Evolutionary conservation across 2,329 filamentous ascomycete species (phyloP).

Genomic region (Colletotrichum zoysiae): DNA sequence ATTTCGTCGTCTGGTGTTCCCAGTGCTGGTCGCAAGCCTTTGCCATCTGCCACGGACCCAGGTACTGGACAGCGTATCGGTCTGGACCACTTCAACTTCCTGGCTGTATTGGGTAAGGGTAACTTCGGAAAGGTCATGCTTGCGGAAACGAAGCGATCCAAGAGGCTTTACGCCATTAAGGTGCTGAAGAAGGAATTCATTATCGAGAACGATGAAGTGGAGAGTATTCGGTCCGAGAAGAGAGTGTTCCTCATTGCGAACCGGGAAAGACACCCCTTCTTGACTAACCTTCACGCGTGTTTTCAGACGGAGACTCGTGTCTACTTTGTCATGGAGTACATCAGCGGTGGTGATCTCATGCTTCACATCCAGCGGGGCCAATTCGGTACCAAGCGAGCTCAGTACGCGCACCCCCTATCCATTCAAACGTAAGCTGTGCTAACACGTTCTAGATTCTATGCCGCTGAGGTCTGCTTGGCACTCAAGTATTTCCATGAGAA

Average conservation of each 20-base stretch:
- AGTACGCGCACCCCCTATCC: constrained; percentile 69
- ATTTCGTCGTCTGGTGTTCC: constrained; percentile 44
- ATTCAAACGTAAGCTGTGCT: constrained; percentile 20
- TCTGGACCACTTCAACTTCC: constrained; percentile 98
- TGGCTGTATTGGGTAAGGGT: constrained; percentile 97
- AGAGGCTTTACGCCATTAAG: constrained; percentile 97
- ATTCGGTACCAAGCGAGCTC: constrained; percentile 94
- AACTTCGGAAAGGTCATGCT: constrained; percentile 99
- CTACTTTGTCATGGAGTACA: constrained; percentile 99
- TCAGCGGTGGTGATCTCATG: constrained; percentile 98
- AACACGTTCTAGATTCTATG: constrained; percentile 80
- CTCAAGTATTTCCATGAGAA: constrained; percentile 99
- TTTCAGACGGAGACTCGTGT: constrained; percentile 99
- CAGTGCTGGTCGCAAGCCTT: constrained; percentile 62
- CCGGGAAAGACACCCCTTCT: constrained; percentile 95
- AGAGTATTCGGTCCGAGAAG: constrained; percentile 98
- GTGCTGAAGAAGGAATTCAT: constrained; percentile 99
- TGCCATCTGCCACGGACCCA: constrained; percentile 77
- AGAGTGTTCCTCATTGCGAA: constrained; percentile 97
- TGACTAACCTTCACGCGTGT: constrained; percentile 94
- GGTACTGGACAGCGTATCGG: constrained; percentile 89
- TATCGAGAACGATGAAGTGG: constrained; percentile 98
- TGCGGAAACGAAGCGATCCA: constrained; percentile 93
- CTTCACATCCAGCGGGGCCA: constrained; percentile 97
- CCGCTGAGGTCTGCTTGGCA: constrained; percentile 95